phyloP scores from a whole-genome alignment of 371 early-diverging fungal species.

The Batkoa obscura region DNA sequence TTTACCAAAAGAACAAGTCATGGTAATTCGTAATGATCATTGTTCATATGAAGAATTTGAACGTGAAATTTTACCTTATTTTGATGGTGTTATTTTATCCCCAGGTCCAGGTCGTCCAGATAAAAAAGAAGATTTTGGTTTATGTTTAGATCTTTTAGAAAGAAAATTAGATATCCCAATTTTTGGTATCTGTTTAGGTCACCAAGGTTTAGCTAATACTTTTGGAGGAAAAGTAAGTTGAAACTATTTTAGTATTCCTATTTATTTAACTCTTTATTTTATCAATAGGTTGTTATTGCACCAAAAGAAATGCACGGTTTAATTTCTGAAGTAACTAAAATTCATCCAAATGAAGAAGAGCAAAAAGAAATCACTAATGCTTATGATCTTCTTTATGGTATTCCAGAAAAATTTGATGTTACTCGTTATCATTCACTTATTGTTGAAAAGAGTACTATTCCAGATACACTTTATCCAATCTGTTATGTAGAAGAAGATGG shows the following conservation, averaged over 20 bases:
- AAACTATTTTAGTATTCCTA: neutral
- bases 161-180: conserved; percentile 41
- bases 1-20: conserved; percentile 22
- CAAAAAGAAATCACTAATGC: conserved; percentile 1
- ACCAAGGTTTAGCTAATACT: conserved; percentile 74
- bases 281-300: conserved; percentile 33
- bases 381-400: conserved; percentile 28
- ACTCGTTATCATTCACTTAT: conserved; percentile 86
- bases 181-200: conserved; percentile 96
- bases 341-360: neutral
- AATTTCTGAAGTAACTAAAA: conserved; percentile 34
- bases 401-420: conserved; percentile 46
- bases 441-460: conserved; percentile 33
- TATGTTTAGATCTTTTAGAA: conserved; percentile 43
- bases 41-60: conserved; percentile 39
- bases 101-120: conserved; percentile 61
- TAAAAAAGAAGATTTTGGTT: conserved; percentile 61
- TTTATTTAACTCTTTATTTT: neutral
- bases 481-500: conserved; percentile 26
- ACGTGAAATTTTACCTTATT: conserved; percentile 7
- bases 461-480: conserved; percentile 28
- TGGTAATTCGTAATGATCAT: conserved; percentile 84
- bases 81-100: conserved; percentile 79
- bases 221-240: conserved; percentile 54
- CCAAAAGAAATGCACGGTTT: conserved; percentile 72